phyloP scores from a whole-genome alignment of 345 rosid species.

The Brassica nigra region DNA sequence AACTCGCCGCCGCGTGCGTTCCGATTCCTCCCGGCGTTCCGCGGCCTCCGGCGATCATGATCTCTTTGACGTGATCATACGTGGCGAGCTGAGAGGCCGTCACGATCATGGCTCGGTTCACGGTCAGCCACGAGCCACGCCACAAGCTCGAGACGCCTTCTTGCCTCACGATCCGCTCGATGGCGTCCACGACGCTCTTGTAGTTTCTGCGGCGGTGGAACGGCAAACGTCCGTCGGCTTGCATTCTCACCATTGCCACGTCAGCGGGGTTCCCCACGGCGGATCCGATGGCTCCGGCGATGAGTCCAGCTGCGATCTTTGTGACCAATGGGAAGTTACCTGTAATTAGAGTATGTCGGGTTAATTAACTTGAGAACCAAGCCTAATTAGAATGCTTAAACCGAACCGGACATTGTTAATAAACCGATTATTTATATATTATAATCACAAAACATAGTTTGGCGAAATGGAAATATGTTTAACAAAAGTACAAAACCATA shows the following conservation, averaged over 20 bases:
- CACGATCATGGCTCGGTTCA: slow-evolving; percentile 89
- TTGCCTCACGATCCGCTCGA: slow-evolving; percentile 56
- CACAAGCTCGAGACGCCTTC: slow-evolving; percentile 76
- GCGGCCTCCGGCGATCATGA: slow-evolving; percentile 47
- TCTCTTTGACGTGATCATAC: slow-evolving; percentile 78
- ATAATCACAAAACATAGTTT: background rate
- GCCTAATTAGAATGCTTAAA: background rate
- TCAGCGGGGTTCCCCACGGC: slow-evolving; percentile 87
- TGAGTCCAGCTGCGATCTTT: slow-evolving; percentile 69
- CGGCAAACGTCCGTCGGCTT: slow-evolving; percentile 82
- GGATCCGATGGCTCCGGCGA: slow-evolving; percentile 81
- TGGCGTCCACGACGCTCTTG: slow-evolving; percentile 67
- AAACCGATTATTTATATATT: background rate
- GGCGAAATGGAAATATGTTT: background rate
- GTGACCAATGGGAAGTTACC: slow-evolving; percentile 53
- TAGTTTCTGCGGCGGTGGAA: slow-evolving; percentile 69
- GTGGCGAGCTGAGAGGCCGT: slow-evolving; percentile 89
- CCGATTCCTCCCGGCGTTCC: slow-evolving; percentile 70
- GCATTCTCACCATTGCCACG: slow-evolving; percentile 92
- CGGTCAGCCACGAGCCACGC: slow-evolving; percentile 80
- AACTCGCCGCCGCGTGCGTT: slow-evolving; percentile 76
- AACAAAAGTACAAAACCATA: background rate
- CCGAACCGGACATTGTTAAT: background rate
- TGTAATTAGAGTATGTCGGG: background rate
- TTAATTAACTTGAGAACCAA: background rate